Percentiles rank a stretch among this genome's conserved stretches.
Conservation (phyloP, 805 yeast species). For the Saccharomycopsis schoenii region DNA sequence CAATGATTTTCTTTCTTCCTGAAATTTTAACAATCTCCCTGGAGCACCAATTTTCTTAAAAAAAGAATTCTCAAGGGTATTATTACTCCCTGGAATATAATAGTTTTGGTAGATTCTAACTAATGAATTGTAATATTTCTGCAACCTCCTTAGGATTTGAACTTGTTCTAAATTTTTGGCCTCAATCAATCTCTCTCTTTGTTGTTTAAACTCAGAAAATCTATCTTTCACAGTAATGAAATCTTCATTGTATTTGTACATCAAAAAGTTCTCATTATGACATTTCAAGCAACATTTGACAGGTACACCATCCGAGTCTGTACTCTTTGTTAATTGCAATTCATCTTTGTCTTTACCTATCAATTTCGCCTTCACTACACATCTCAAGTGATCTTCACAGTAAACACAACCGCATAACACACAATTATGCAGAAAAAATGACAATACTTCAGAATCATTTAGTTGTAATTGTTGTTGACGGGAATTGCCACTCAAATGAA, state of each 20-base stretch:
- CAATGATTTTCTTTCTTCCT: constrained; percentile 26
- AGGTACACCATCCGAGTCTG: not conserved
- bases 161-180: constrained; percentile 42
- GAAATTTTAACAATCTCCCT: constrained; percentile 20
- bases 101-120: constrained; percentile 22
- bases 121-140: constrained; percentile 32
- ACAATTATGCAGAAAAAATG: not conserved
- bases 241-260: not conserved
- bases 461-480: not conserved
- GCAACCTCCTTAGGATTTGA: constrained; percentile 50
- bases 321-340: not conserved
- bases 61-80: constrained; percentile 20
- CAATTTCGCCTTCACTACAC: not conserved
- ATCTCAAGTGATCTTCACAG: not conserved
- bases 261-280: not conserved
- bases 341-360: not conserved
- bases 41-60: not conserved
- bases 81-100: constrained; percentile 20
- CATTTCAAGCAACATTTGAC: not conserved
- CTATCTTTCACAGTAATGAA: not conserved
- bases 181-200: constrained; percentile 38
- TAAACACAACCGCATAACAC: not conserved
- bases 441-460: not conserved
- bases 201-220: constrained; percentile 26
- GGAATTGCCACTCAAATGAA: not conserved